Base-by-base conservation (phyloP, 768 basidiomycete species). In the Lactarius tabidus region DNA sequence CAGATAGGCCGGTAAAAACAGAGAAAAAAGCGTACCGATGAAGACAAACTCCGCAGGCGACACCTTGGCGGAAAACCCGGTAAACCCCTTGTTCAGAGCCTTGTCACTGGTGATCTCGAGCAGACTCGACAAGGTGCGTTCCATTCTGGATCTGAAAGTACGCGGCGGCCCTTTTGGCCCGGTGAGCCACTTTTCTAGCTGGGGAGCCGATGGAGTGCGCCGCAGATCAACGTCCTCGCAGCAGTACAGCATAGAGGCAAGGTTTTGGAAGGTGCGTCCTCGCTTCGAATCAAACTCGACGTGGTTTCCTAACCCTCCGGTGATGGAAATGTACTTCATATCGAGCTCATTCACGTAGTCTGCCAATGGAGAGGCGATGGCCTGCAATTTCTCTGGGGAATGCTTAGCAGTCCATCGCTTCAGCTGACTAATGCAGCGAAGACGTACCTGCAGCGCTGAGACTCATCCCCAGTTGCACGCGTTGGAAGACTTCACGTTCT, bases 31-130 rank as follows among this genome's bases (percentile, higher is more conserved):
- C 15, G 14, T 71, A 92, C 92, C 90, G 48, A 91, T 85, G 74
- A 89, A 93, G 36, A 92, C 84, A 72, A 93, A 90, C 71, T 91
- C 88, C 9, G 87, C 84, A 1, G 89, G 89, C 2, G 89, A 85
- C 45, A 92, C 80, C 65, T 84, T 81, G 62, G 77, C 76, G n/a
- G 89, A 80, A 2, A 79, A 85, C 15, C 72, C 65, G n/a, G 59
- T 48, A 57, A 65, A 68, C 17, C 26, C 67, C 31, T 80, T 81
- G 38, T 83, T 75, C 7, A 71, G 38, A 14, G 55, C 52, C 0
- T 64, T 26, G 35, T 79, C 74, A 12, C 66, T 70, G 3, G 87
- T 87, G 53, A 90, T 79, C 26, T 79, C 75, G 76, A 81, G 82
- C 54, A 89, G 82, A 33, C 80, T 79, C 18, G 76, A 72, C 41